Conservation (phyloP, 129 eudicot species). For the Daucus carota region DH1_v3.0 NC_030385.2:39243501-39244000, state of each 20-base stretch:
- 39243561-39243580: too few relatives aligned
- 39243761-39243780: not conserved
- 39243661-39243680: not conserved
- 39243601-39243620: not conserved
- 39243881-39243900: not conserved
- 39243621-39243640: not conserved
- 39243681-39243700: not conserved
- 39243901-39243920: not conserved
- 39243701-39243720: not conserved
- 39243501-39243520: too few relatives aligned
- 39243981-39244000: not conserved
- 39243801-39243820: not conserved
- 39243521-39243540: too few relatives aligned
- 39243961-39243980: slow-evolving; percentile 11
- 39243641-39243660: not conserved
- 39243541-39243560: too few relatives aligned
- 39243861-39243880: slow-evolving; percentile 2
- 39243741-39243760: not conserved
- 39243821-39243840: slow-evolving; percentile 1
- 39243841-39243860: not conserved
- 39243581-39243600: too few relatives aligned
- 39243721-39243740: not conserved
- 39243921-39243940: slow-evolving; percentile 15
- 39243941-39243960: slow-evolving; percentile 3
- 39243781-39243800: not conserved